phyloP scores from a whole-genome alignment of 768 basidiomycete species.

The Xanthoconium purpureum region DNA sequence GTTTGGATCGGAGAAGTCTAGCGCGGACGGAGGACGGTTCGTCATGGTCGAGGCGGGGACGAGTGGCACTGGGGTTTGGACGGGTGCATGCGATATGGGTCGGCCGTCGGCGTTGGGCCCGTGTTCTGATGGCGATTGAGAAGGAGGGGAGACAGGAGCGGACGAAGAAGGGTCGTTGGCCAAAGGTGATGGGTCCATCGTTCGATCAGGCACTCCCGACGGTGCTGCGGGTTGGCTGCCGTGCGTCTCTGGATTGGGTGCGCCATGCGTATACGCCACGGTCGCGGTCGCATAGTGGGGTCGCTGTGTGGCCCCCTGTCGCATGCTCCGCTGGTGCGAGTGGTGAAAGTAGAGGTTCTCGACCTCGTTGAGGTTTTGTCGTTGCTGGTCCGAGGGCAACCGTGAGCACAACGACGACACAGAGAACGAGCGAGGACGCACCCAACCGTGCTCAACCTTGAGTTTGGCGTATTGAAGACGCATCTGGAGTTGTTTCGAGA shows the following conservation, averaged over 20 bases:
- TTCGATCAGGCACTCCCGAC: constrained; percentile 11
- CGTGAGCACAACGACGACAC: not conserved
- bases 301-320: constrained; percentile 11
- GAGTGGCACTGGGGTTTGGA: not conserved
- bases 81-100: not conserved
- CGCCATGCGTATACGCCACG: not conserved
- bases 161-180: not conserved
- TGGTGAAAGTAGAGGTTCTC: constrained; percentile 81
- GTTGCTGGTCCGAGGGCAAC: constrained; percentile 46
- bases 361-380: constrained; percentile 75
- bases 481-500: constrained; percentile 69
- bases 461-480: constrained; percentile 73
- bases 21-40: not conserved
- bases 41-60: not conserved
- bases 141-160: constrained; percentile 2
- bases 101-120: not conserved
- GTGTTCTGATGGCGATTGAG: constrained; percentile 6
- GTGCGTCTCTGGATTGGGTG: constrained; percentile 3
- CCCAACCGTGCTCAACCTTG: constrained; percentile 83
- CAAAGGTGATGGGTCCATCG: constrained; percentile 8
- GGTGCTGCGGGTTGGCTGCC: constrained; percentile 14
- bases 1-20: constrained; percentile 26
- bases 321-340: constrained; percentile 46
- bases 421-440: constrained; percentile 23
- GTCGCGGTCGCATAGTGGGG: constrained; percentile 16